Conservation (phyloP, 345 rosid species). For the Capsella bursapastoris region DNA sequence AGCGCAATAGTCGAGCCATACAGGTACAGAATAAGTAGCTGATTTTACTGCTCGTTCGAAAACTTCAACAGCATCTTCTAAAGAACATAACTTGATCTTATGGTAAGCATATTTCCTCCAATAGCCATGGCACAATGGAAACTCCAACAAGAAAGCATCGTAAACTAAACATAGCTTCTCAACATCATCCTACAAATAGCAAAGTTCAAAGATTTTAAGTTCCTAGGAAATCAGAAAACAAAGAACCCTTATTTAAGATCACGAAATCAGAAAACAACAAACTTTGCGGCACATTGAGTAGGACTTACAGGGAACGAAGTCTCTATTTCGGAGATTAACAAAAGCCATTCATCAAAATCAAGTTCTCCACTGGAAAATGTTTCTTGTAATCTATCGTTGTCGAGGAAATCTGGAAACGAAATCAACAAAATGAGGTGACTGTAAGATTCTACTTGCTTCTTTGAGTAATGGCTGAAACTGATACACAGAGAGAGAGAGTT, state of each 20-base stretch:
- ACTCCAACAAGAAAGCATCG: constrained; percentile 75
- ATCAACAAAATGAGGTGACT: not conserved
- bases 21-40: constrained; percentile 70
- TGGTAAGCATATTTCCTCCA: constrained; percentile 87
- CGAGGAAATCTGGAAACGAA: constrained; percentile 49
- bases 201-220: constrained; percentile 20
- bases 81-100: constrained; percentile 55
- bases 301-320: constrained; percentile 51
- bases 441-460: constrained; percentile 19
- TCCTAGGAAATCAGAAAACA: not conserved
- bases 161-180: constrained; percentile 67
- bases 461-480: not conserved
- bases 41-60: constrained; percentile 75
- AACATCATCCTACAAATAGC: constrained; percentile 63
- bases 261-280: not conserved
- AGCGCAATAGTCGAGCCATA: constrained; percentile 81
- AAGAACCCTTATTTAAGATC: constrained; percentile 1
- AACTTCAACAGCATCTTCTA: constrained; percentile 65
- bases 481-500: not conserved
- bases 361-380: constrained; percentile 49
- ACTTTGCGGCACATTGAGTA: constrained; percentile 12
- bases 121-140: constrained; percentile 86
- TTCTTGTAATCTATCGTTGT: constrained; percentile 49
- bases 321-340: constrained; percentile 63
- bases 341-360: constrained; percentile 72